phyloP scores from a whole-genome alignment of 1,139 yeast species.

The Blastobotrys arbuscula region DNA sequence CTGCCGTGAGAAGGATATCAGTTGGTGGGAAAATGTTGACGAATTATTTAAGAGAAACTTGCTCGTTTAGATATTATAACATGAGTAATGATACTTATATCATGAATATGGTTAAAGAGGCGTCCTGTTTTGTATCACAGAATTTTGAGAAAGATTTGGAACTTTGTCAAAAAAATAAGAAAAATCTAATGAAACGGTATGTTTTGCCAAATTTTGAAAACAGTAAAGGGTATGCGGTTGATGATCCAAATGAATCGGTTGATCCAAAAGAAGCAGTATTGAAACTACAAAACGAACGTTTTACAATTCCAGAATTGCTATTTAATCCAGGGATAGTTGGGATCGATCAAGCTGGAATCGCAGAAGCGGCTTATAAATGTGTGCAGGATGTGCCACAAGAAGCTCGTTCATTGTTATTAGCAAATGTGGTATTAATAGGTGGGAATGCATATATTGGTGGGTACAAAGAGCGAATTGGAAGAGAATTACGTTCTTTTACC shows the following conservation, averaged over 20 bases:
- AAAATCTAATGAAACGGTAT: slow-evolving; percentile 47
- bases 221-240: slow-evolving; percentile 55
- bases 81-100: slow-evolving; percentile 86
- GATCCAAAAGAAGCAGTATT: slow-evolving; percentile 38
- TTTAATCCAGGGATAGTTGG: slow-evolving; percentile 86
- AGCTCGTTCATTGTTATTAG: slow-evolving; percentile 67
- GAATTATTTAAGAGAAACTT: slow-evolving; percentile 74
- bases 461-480: slow-evolving; percentile 50
- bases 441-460: slow-evolving; percentile 74
- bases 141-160: slow-evolving; percentile 57
- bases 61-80: slow-evolving; percentile 89
- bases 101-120: slow-evolving; percentile 80
- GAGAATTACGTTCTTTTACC: slow-evolving; percentile 32
- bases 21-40: slow-evolving; percentile 84
- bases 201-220: slow-evolving; percentile 85
- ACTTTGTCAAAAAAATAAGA: slow-evolving; percentile 29
- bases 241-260: slow-evolving; percentile 31
- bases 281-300: slow-evolving; percentile 72
- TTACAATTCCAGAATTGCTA: slow-evolving; percentile 77
- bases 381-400: slow-evolving; percentile 69
- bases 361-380: slow-evolving; percentile 68
- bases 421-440: slow-evolving; percentile 77
- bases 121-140: slow-evolving; percentile 64
- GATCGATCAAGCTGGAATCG: slow-evolving; percentile 62
- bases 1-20: slow-evolving; percentile 67